These are phyloP conservation scores for Pythium periplocum DNA, from an alignment of 352 stramenopile species.

Conservation along the genomic window DNA sequence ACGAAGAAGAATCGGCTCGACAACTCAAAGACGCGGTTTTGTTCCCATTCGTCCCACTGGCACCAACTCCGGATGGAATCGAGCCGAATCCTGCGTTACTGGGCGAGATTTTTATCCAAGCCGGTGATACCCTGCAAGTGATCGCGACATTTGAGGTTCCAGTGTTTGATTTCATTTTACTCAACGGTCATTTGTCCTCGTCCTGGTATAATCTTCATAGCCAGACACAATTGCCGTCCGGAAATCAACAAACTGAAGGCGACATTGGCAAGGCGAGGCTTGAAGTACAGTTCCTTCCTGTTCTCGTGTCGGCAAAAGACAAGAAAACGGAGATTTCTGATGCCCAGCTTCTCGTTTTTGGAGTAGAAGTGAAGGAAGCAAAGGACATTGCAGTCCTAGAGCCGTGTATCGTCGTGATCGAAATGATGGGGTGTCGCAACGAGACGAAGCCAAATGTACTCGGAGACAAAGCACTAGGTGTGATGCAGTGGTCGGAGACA, in stretches of 20 bases:
- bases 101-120: neutral
- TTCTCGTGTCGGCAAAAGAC: neutral
- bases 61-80: too few species aligned
- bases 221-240: too few species aligned
- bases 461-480: neutral
- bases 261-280: conserved; percentile 23
- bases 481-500: too few species aligned
- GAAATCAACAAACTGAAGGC: too few species aligned
- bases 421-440: conserved; percentile 16
- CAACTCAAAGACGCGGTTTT: too few species aligned
- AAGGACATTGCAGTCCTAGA: conserved; percentile 6
- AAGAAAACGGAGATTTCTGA: too few species aligned
- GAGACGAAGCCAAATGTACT: conserved; percentile 23
- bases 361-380: conserved; percentile 9
- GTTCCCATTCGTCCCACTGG: too few species aligned
- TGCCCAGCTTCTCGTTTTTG: neutral
- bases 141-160: conserved; percentile 31
- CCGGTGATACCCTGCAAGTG: neutral
- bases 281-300: conserved; percentile 40
- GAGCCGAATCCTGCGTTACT: neutral
- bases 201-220: conserved; percentile 21
- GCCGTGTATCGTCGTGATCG: conserved; percentile 10
- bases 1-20: too few species aligned
- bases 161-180: conserved; percentile 42
- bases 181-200: conserved; percentile 30